phyloP scores from a whole-genome alignment of 768 basidiomycete genomes.

The Sporobolomyces pararoseus region DNA sequence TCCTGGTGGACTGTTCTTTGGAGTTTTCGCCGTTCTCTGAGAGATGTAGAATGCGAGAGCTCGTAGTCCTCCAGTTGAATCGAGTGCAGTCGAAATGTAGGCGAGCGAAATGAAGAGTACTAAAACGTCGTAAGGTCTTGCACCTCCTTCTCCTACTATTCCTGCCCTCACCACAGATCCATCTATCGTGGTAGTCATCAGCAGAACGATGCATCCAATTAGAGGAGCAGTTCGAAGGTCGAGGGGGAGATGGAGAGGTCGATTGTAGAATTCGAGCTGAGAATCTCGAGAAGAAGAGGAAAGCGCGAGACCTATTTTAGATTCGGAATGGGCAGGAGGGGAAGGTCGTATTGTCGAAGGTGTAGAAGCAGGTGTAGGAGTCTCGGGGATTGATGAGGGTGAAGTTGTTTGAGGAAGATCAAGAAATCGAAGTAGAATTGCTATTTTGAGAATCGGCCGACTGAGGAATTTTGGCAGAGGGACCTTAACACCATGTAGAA shows the following conservation, averaged over 20 bases:
- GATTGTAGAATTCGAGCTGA: background rate
- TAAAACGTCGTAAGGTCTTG: conserved; percentile 88
- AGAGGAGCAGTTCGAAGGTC: conserved; percentile 51
- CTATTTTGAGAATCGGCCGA: background rate
- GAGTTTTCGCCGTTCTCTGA: conserved; percentile 51
- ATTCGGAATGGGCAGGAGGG: background rate
- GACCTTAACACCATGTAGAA: conserved; percentile 35
- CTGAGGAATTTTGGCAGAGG: conserved; percentile 17
- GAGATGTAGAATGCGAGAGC: conserved; percentile 86
- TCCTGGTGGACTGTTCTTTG: conserved; percentile 18
- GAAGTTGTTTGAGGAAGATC: conserved; percentile 21
- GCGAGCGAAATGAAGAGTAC: conserved; percentile 87
- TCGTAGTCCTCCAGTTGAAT: conserved; percentile 78
- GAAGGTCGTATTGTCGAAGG: background rate
- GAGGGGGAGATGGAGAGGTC: conserved; percentile 28
- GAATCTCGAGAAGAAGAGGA: background rate
- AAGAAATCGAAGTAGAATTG: conserved; percentile 19
- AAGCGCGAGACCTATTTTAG: background rate
- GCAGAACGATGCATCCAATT: conserved; percentile 52
- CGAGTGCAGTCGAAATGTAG: conserved; percentile 87
- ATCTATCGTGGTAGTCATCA: conserved; percentile 51
- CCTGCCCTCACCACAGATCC: conserved; percentile 63
- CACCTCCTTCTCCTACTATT: conserved; percentile 69
- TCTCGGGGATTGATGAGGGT: background rate
- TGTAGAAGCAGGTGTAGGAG: background rate